A percentile compares a stretch with the other conserved stretches of the same genome.
Conservation (phyloP, 352 stramenopile species). For the Globisporangium lucens region DNA sequence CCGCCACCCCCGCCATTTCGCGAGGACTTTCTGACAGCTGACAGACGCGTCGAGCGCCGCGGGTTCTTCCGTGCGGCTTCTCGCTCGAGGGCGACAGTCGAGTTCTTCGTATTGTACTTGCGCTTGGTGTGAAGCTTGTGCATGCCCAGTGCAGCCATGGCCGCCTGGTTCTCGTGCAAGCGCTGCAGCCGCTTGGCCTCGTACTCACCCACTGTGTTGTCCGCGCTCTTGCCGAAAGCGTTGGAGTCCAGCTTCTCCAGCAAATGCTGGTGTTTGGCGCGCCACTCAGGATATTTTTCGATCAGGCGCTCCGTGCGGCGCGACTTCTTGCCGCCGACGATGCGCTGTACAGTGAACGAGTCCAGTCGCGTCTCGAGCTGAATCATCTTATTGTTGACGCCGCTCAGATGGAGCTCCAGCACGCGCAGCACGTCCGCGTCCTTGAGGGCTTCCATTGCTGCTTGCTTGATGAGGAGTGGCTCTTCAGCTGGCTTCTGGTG, state of each 20-base stretch:
- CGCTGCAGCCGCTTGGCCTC: conserved; percentile 57
- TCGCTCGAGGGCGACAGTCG: no score
- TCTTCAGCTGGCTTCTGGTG: no score
- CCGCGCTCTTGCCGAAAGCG: neutral
- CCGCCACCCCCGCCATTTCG: neutral
- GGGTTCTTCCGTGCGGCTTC: conserved; percentile 7
- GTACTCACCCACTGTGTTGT: conserved; percentile 27
- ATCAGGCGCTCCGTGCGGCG: neutral
- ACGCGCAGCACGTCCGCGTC: neutral
- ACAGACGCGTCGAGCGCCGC: conserved; percentile 26
- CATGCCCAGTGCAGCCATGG: conserved; percentile 40
- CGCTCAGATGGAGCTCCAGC: neutral
- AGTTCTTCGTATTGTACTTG: neutral
- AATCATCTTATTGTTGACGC: neutral
- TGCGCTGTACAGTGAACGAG: neutral
- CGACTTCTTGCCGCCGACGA: neutral
- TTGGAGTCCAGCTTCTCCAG: neutral
- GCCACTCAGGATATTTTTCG: conserved; percentile 1
- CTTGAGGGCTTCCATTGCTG: neutral
- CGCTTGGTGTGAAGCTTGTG: conserved; percentile 9
- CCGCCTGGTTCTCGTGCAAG: conserved; percentile 46
- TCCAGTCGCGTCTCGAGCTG: neutral
- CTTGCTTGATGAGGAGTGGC: no score
- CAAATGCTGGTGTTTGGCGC: neutral
- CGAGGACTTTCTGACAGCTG: neutral